Base-by-base conservation (phyloP, 2,329 filamentous ascomycete genomes). In the Fusarium haematococcum region DNA sequence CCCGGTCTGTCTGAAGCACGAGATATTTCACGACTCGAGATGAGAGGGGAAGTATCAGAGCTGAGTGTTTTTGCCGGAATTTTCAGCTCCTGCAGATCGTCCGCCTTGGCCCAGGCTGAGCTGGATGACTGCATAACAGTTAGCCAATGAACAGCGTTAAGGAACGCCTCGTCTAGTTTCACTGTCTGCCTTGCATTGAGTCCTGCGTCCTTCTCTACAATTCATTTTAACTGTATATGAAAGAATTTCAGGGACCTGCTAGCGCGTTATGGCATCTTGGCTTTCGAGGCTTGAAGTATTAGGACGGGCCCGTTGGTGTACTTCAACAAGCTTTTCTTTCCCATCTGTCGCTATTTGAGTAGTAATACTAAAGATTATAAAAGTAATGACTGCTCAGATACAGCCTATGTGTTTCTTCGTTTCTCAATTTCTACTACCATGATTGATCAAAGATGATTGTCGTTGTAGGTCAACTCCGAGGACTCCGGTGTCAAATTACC, bases 401-500 rank as follows among this genome's bases (percentile, higher is more conserved):
- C 6, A 14, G 39, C 20, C 20, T 48, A 6, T 27, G 2, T 2
- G 8, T 16, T 48, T 48, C 14, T 27, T 27, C 5, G 23, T 10
- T 48, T 20, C 43, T 27, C 16, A 25, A 23, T 48, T 27, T 7
- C 6, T 10, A 11, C 20, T 7, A 3, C 8, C 5, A 27, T 27
- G 8, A 18, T 27, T 20, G 18, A 18, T 27, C 16, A 50, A 10
- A 23, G 7, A 57, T 25, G 6, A 8, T 18, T 33, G 14, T 27
- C 33, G 32, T 5, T 23, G 32, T 41, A 23, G 16, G 11, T n/a
- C 16, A 59, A 45, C 61, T 69, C 71, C 71, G 71, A 60, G 52
- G 72, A 75, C 71, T 66, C 71, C 71, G 61, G n/a, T 6, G 18
- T 25, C 5, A 30, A 45, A 8, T 71, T 69, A 8, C 71, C 58